A percentile compares a stretch with the other conserved stretches of the same genome.
These are phyloP conservation scores for Saussurea involucrata DNA, from an alignment of 129 eudicot species.

Conservation along the genomic window DNA sequence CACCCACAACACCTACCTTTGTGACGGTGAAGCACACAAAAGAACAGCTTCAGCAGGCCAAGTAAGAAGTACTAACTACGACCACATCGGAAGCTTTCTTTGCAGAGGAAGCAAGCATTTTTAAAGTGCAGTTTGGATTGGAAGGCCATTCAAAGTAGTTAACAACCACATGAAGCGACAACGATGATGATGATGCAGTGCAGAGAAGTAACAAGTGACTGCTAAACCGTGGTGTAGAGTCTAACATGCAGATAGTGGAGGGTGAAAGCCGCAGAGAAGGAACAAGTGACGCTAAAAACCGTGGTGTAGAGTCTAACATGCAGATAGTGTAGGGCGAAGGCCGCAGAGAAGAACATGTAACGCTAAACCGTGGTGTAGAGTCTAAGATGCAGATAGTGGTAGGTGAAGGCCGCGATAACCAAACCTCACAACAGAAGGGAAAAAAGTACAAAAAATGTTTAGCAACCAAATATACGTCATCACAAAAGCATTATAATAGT, in stretches of 20 bases:
- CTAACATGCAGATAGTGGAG: constrained; percentile 14
- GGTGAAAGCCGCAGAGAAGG: constrained; percentile 11
- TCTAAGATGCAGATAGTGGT: constrained; percentile 10
- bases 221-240: constrained; percentile 2
- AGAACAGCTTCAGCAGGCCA: background rate
- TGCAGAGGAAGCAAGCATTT: background rate
- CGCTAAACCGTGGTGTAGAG: constrained; percentile 3
- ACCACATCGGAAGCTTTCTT: background rate
- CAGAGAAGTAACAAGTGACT: background rate
- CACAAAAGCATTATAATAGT: constrained; percentile 6
- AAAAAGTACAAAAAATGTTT: background rate
- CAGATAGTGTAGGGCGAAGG: constrained; percentile 6
- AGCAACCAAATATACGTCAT: constrained; percentile 5
- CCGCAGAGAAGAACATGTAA: background rate
- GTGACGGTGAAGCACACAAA: background rate
- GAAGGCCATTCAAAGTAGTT: background rate
- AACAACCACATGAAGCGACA: constrained; percentile 9
- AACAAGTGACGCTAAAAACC: background rate
- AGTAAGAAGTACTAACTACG: background rate
- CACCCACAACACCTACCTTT: background rate
- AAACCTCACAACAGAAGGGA: constrained; percentile 16
- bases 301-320: constrained; percentile 12
- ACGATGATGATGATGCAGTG: constrained; percentile 3
- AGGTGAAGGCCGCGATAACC: constrained; percentile 12
- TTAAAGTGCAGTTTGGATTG: background rate